phyloP scores from a whole-genome alignment of 495 filamentous ascomycete species.

The Thermothielavioides terrestris region DNA sequence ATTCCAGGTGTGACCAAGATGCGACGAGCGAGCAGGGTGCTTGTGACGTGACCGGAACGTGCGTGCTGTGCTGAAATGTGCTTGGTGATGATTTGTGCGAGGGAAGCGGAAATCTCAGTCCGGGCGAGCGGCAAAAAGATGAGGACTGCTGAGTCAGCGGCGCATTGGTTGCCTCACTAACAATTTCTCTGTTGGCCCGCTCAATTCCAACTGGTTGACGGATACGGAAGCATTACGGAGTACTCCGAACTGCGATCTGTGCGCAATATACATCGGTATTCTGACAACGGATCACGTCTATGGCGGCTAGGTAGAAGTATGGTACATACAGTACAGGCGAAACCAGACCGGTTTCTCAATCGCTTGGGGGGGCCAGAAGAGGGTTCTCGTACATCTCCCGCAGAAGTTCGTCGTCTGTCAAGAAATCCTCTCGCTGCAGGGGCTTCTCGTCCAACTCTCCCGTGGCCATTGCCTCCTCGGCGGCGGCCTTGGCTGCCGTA shows the following conservation, averaged over 20 bases:
- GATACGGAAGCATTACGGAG: too few species aligned
- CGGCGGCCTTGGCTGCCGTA: neutral
- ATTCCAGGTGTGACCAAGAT: conserved; percentile 11
- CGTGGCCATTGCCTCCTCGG: neutral
- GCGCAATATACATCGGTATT: neutral
- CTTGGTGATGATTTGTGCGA: conserved; percentile 30
- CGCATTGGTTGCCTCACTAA: neutral
- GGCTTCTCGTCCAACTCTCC: conserved; percentile 1
- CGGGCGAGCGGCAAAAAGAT: neutral
- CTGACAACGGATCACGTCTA: neutral
- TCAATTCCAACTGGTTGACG: too few species aligned
- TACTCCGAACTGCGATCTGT: too few species aligned
- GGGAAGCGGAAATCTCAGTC: conserved; percentile 19
- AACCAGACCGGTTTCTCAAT: neutral
- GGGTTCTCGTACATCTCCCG: neutral
- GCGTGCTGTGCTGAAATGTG: conserved; percentile 36
- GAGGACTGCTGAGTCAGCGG: conserved; percentile 18
- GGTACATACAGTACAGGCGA: conserved; percentile 2
- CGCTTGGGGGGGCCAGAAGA: neutral
- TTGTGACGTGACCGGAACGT: conserved; percentile 16
- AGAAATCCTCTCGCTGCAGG: conserved; percentile 3
- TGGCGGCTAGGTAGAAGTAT: neutral
- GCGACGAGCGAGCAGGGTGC: conserved; percentile 4
- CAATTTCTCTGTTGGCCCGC: too few species aligned
- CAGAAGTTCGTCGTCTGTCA: conserved; percentile 7